Evolutionary conservation across 495 filamentous ascomycete genomes (phyloP), one percentile per base, ranked within the genome.

Genomic region (Melanomma pulvis-pyrius): DNA sequence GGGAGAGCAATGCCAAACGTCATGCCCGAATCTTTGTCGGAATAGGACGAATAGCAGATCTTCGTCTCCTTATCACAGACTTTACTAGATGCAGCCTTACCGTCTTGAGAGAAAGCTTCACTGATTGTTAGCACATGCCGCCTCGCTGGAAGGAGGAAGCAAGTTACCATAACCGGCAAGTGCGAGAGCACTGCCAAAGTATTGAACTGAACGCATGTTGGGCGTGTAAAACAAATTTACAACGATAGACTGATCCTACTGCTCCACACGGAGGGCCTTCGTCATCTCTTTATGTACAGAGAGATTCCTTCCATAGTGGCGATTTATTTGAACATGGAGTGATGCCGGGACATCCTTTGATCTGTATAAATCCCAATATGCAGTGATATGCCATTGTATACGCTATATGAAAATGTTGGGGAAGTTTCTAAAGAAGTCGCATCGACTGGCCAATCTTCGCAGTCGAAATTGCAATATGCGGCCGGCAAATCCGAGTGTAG

Each of bases 1-100:
- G 67, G 67, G 21, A 69, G 67, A 3, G 67, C 60, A 49, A 69
- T 61, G 13, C 61, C 67, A 25, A 69, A 64, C n/a, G 30, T 47
- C 32, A 62, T 52, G 22, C 61, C 67, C 11, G 54, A 54, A 22
- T 36, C 61, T n/a, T 47, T 30, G 29, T 69, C 55, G 15, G 44
- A 21, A 50, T 69, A 69, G 41, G 44, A 24, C 2, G 60, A 65
- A 25, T 34, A 64, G 28, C 67, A 69, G 55, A 69, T 58, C 29
- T 65, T 65, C 22, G 60, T 58, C 11, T 22, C 34, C n/a, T 54
- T 21, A 48, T 69, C 67, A 39, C 67, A 69, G 22, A 48, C 41
- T 17, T 48, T 34, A 32, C 59, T 69, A 19, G 65, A 68, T 3
- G 29, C 53, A 3, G 32, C 24, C 53, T 57, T 21, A 41, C 30